These are phyloP conservation scores for Didymella lethalis DNA, from an alignment of 2,329 filamentous ascomycete species.

Conservation along the genomic window DNA sequence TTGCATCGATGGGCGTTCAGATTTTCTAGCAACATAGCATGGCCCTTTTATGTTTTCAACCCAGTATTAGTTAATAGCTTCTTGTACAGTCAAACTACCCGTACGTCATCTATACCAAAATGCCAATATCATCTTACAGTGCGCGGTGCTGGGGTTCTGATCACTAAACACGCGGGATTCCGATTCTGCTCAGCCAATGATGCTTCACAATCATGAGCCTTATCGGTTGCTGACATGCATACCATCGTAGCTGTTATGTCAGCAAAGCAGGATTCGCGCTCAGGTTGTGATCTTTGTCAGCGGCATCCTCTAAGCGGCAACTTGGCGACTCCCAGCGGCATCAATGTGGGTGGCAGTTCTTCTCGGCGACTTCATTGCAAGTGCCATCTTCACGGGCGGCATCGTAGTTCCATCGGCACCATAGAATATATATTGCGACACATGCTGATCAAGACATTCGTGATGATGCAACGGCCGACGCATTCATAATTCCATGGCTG, in stretches of 20 bases:
- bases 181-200: not conserved
- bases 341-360: not conserved
- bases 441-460: not conserved
- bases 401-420: not conserved
- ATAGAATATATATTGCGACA: not conserved
- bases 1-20: not conserved
- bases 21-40: not conserved
- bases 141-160: not conserved
- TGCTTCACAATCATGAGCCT: not conserved
- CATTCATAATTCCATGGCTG: not conserved
- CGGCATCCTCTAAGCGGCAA: not conserved
- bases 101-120: not conserved
- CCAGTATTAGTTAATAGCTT: not conserved
- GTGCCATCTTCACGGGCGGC: not conserved
- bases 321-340: not conserved
- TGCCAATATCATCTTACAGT: not conserved
- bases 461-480: not conserved
- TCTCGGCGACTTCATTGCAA: not conserved
- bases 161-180: not conserved
- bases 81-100: not conserved
- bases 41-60: not conserved
- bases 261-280: not conserved
- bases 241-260: not conserved
- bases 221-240: not conserved
- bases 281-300: not conserved